Evolutionary conservation across 2,329 filamentous ascomycete genomes (phyloP), one percentile per base, ranked within the genome.

Genomic region (Ciborinia camelliae): DNA sequence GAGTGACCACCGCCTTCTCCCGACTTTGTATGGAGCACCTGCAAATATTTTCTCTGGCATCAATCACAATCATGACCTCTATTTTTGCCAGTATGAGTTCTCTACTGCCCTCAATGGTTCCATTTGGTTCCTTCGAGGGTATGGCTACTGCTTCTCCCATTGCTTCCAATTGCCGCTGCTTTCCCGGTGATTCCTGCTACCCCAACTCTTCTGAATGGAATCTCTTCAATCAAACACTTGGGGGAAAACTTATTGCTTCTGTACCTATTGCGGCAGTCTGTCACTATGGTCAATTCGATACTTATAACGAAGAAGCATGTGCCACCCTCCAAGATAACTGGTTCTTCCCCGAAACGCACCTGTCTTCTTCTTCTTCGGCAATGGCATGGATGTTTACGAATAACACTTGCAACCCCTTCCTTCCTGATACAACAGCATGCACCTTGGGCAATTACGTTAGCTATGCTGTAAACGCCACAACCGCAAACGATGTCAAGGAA

Each of bases 381-480:
- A 55, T 63, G 60, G 60, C 60, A 1, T 63, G 41, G 37, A 37
- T 48, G n/a, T 55, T 63, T 20, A 37, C 60, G 2, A 55, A 63
- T 3, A 63, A 55, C 15, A 47, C 26, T 3, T 63, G 51, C 30
- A 55, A 63, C n/a, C 39, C 60, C 6, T 55, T 53, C 14, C 39
- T 55, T 51, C 18, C 47, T 0, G 2, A 20, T 4, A 26, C 18
- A 4, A 39, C n/a, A 15, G 7, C 30, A 2, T 77, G 78, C 62
- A 66, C 69, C 0, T 37, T 78, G 12, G 59, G 50, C 9, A 63
- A 26, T 23, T 65, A 67, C 26, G 59, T 65, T 18, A 35, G n/a
- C 23, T 63, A 75, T 60, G 63, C 66, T 10, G 66, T 75, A 50
- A 71, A 72, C 39, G 72, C 68, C 8, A 67, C 67, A 30, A 51